Evolutionary conservation across 192 early-diverging fungal species (phyloP), one percentile per base, ranked within the genome.

Genomic region (Coemansia sp.): DNA sequence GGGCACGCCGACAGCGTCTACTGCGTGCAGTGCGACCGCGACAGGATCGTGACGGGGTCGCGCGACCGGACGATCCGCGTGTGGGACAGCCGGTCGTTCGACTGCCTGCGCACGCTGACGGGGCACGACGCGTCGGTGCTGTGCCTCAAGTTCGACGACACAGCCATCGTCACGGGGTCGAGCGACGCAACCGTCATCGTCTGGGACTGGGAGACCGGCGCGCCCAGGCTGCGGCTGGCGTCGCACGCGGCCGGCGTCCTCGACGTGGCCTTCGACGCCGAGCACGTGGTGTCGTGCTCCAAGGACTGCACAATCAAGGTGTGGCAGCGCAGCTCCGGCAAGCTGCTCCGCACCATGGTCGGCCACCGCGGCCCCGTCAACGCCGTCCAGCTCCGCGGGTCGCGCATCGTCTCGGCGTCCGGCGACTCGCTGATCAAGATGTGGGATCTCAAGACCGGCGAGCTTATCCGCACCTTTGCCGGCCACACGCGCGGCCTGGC

Each of bases 331-430:
- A 57, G 69, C 19, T 81, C 82, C 0, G 91, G 88, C 6, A 64
- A 72, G 42, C 79, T 87, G 13, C 42, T 90, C 47, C 81, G 84
- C 17, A 90, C 84, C 1, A 62, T 98, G 57, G 52, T 74, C 17
- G 94, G 93, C 19, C 97, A 98, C 64, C 83, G 84, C 11, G 94
- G 93, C n/a, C 92, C 95, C 1, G 97, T 99, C 20, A 98, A 99
- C 68, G 92, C 95, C 15, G 83, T 99, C 8, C 89, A 96, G 65
- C 65, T 94, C 28, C 55, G 85, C 29, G 87, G 83, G 36, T 64
- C 82, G 44, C 84, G 79, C 22, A 81, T 97, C 14, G 93, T 87
- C 3, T 93, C 90, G 1, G 94, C 96, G 0, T 91, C 89, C 2
- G 92, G 93, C 20, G 95, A 94, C 61, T 81, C 83, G 7, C 73